Evolutionary conservation across 768 basidiomycete species (phyloP), one percentile per base, ranked within the genome.

Genomic region (Porpolomopsis calyptriformis): DNA sequence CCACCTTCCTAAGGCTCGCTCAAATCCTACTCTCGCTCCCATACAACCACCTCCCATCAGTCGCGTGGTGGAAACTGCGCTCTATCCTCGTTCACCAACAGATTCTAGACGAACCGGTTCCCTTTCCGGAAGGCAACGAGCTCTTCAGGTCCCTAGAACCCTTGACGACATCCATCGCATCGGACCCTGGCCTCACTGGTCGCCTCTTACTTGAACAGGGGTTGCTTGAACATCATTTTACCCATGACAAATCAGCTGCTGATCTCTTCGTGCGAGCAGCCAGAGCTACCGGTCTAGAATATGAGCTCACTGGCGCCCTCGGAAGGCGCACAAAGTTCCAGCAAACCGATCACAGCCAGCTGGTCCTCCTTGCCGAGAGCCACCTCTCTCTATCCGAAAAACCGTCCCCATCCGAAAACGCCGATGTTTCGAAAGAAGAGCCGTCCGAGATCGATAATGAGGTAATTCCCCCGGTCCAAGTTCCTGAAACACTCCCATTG

Each of bases 241-340:
- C 70, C 11, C 78, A 84, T 56, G 89, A 96, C 62, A 85, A 80
- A 59, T 57, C 67, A 1, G 91, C 96, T 4, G 78, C 81, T 9
- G 80, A 82, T 36, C 68, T 69, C 45, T 97, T 97, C 55, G 70
- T 90, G 29, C 69, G 70, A 12, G 90, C 93, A 0, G 85, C 89
- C 0, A 72, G 73, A 40, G 75, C 80, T 26, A 85, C 82, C 12
- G 83, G 81, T 3, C 62, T 99, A 52, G 76, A 85, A 61, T 98
- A 89, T 60, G 87, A 91, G 62, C 70, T 98, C 43, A 93, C 89
- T 0, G 96, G 96, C 6, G 88, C 91, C 8, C 70, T 93, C 43
- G 96, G 96, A 33, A 90, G 84, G 64, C 76, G 89, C 49, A 99
- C 96, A 9, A 94, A 90, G 61, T 99, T 86, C 63, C 96, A 99